A percentile compares a stretch with the other conserved stretches of the same genome.
Evolutionary conservation across 495 filamentous ascomycete species (phyloP).

Genomic region (Poronia punctata): DNA sequence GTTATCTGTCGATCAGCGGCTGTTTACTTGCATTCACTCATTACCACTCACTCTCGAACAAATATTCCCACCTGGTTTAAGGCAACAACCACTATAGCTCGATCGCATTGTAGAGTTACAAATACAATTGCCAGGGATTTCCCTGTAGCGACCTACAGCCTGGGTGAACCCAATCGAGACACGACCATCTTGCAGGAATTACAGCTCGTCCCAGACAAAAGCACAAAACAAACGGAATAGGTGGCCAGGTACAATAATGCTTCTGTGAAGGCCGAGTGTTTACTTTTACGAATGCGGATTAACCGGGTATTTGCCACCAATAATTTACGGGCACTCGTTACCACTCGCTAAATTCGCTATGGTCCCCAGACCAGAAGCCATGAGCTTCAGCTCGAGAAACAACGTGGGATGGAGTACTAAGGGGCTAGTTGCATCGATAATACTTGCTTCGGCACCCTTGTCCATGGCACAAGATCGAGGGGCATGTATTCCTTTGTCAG

Average conservation of each 20-base stretch:
- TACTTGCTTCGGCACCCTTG: slow-evolving; percentile 25
- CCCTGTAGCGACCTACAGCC: too few species aligned
- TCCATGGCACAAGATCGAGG: slow-evolving; percentile 24
- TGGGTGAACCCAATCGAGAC: not conserved
- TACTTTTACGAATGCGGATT: too few species aligned
- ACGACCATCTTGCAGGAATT: not conserved
- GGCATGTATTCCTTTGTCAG: slow-evolving; percentile 68
- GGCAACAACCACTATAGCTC: too few species aligned
- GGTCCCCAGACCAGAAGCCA: not conserved
- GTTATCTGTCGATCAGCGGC: too few species aligned
- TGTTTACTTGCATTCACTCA: too few species aligned
- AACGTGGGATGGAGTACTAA: slow-evolving; percentile 10
- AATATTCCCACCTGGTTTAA: too few species aligned
- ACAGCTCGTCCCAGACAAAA: not conserved
- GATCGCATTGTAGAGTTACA: too few species aligned
- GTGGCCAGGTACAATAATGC: slow-evolving; percentile 4
- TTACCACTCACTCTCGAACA: too few species aligned
- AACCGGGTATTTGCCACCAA: too few species aligned
- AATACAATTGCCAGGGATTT: too few species aligned
- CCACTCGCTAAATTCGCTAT: not conserved
- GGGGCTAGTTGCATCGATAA: slow-evolving; percentile 20
- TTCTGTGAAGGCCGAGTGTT: too few species aligned
- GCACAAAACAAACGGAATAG: not conserved
- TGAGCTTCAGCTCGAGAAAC: slow-evolving; percentile 4
- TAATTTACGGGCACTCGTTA: not conserved